These are phyloP conservation scores for Chlamydomonas eustigma DNA, from an alignment of 139 green algal genomes.

Conservation along the genomic window DNA sequence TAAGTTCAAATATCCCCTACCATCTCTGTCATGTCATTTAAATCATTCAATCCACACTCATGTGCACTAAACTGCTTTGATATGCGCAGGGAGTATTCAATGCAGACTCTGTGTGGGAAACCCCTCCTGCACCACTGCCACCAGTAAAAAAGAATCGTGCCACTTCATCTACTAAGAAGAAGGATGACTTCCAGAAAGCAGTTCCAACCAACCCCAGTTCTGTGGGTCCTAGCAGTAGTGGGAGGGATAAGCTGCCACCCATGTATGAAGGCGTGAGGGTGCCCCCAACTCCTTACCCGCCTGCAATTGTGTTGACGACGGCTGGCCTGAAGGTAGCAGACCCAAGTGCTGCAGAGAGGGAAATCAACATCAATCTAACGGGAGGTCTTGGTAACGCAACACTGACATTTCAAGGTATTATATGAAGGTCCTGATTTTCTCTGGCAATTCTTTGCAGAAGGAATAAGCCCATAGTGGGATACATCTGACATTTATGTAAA, in stretches of 20 bases:
- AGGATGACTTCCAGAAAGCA: neutral
- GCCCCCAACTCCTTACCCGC: neutral
- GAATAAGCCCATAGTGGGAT: too few species aligned
- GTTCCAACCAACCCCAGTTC: neutral
- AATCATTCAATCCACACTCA: too few species aligned
- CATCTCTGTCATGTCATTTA: too few species aligned
- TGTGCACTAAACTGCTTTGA: too few species aligned
- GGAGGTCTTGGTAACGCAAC: neutral
- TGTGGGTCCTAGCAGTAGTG: too few species aligned
- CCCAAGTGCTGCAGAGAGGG: neutral
- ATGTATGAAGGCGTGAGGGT: neutral
- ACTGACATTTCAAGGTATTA: conserved; percentile 2
- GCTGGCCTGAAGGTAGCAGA: neutral
- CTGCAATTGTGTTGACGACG: neutral
- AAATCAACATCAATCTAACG: neutral
- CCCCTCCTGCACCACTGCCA: neutral
- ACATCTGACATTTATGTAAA: too few species aligned
- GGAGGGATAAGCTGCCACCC: neutral
- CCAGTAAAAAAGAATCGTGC: neutral
- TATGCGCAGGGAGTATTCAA: neutral
- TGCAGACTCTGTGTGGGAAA: neutral
- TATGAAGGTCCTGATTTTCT: too few species aligned
- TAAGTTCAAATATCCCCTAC: too few species aligned
- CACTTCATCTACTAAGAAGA: too few species aligned
- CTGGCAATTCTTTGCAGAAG: too few species aligned